phyloP scores from a whole-genome alignment of 192 early-diverging fungal genomes.

The Entomortierella chlamydospora region DNA sequence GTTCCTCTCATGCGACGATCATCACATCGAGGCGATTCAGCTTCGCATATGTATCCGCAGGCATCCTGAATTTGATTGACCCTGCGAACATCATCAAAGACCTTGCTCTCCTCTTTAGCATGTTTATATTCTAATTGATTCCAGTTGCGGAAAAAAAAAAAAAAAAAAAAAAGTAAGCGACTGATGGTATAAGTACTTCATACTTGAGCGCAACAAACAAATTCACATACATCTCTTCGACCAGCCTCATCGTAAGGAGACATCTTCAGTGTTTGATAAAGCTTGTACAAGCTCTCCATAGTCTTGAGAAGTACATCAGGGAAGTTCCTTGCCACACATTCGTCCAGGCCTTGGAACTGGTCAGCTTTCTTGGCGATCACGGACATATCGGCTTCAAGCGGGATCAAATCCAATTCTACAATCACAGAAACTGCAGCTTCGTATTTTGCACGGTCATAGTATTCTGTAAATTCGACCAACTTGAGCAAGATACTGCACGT shows the following conservation, averaged over 20 bases:
- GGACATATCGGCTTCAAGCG: conserved; percentile 67
- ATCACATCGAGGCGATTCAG: conserved; percentile 72
- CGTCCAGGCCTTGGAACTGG: conserved; percentile 73
- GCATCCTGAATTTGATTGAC: conserved; percentile 87
- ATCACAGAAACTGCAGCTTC: conserved; percentile 72
- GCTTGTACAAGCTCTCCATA: conserved; percentile 73
- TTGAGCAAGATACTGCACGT: conserved; percentile 69
- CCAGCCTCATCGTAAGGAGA: conserved; percentile 59
- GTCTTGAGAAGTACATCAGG: conserved; percentile 80
- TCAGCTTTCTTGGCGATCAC: conserved; percentile 71
- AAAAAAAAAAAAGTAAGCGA: conserved; percentile 2
- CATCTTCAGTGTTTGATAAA: conserved; percentile 69
- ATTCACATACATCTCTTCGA: conserved; percentile 41
- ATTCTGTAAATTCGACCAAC: conserved; percentile 70
- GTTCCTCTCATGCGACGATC: conserved; percentile 36
- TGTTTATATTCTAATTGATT: conserved; percentile 55
- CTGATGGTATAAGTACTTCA: too few relatives aligned
- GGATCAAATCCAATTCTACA: conserved; percentile 70
- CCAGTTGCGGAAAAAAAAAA: conserved; percentile 42
- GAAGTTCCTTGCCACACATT: conserved; percentile 77
- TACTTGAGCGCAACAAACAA: too few relatives aligned
- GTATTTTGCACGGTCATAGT: conserved; percentile 64
- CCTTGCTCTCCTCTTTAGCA: conserved; percentile 71
- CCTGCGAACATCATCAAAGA: conserved; percentile 86
- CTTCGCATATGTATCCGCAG: conserved; percentile 79